A percentile compares a stretch with the other conserved stretches of the same genome.
Evolutionary conservation across 768 basidiomycete genomes (phyloP).

Genomic region (Guyanaporus albipodus): DNA sequence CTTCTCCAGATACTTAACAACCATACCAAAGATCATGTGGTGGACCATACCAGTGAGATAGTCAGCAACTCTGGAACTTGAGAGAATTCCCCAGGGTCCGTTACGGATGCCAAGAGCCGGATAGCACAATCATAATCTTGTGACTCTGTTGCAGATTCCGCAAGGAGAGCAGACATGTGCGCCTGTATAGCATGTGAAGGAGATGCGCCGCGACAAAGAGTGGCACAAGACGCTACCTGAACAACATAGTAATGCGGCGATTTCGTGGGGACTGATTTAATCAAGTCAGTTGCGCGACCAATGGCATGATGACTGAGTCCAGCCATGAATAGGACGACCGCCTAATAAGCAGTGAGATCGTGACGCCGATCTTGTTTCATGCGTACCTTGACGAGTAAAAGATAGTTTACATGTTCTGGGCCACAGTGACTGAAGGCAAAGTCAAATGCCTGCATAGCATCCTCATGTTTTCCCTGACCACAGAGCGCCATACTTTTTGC

Average conservation of each 20-base stretch:
- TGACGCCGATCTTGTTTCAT: no score
- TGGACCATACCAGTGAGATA: slow-evolving; percentile 9
- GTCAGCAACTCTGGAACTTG: slow-evolving; percentile 11
- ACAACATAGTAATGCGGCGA: neutral
- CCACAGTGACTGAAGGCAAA: slow-evolving; percentile 8
- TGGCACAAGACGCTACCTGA: slow-evolving; percentile 4
- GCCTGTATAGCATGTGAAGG: neutral
- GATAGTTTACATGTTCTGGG: slow-evolving; percentile 3
- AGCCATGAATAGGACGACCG: slow-evolving; percentile 6
- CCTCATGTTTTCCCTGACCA: slow-evolving; percentile 9
- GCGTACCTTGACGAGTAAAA: slow-evolving; percentile 17
- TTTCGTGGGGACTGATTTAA: neutral
- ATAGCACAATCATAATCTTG: slow-evolving; percentile 6
- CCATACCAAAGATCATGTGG: neutral
- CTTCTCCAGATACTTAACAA: slow-evolving; percentile 3
- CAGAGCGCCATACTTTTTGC: slow-evolving; percentile 12
- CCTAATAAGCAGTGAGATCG: slow-evolving; percentile 2
- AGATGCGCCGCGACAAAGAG: neutral
- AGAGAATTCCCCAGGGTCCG: neutral
- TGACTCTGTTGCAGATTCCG: slow-evolving; percentile 8
- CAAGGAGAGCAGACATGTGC: slow-evolving; percentile 12
- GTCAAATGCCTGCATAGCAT: slow-evolving; percentile 18
- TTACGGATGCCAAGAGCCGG: slow-evolving; percentile 5
- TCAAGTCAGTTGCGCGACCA: slow-evolving; percentile 8
- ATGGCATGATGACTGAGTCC: slow-evolving; percentile 4